Conservation (phyloP, 371 early-diverging fungal genomes). For the Umbelopsis sp. region DNA sequence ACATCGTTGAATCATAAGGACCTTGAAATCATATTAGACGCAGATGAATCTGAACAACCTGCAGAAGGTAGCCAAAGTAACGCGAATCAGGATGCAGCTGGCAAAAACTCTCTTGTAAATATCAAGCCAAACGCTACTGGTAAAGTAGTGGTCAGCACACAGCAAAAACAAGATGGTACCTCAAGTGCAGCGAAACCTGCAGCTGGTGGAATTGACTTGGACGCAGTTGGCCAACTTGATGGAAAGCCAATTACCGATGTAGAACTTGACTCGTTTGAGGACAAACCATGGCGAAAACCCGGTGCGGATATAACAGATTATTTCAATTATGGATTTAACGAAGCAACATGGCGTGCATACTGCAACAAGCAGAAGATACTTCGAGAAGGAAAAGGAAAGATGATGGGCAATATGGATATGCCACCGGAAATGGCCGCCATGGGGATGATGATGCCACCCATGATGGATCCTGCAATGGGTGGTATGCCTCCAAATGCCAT, state of each 20-base stretch:
- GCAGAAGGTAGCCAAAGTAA: slow-evolving; percentile 26
- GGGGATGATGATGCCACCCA: slow-evolving; percentile 68
- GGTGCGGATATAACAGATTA: slow-evolving; percentile 98
- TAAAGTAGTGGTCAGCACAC: slow-evolving; percentile 24
- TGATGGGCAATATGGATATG: slow-evolving; percentile 50
- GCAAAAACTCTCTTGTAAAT: slow-evolving; percentile 57
- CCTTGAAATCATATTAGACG: slow-evolving; percentile 69
- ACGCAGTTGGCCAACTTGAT: slow-evolving; percentile 76
- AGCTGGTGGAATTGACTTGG: slow-evolving; percentile 67
- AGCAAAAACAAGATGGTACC: slow-evolving; percentile 31
- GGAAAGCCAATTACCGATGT: slow-evolving; percentile 84
- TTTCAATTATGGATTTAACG: slow-evolving; percentile 99
- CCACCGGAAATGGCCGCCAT: slow-evolving; percentile 39
- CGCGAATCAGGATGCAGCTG: slow-evolving; percentile 1
- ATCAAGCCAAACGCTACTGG: slow-evolving; percentile 54
- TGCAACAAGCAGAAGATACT: slow-evolving; percentile 87
- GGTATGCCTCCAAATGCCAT: slow-evolving; percentile 59
- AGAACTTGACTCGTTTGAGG: slow-evolving; percentile 87
- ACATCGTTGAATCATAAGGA: slow-evolving; percentile 42
- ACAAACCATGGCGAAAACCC: slow-evolving; percentile 98
- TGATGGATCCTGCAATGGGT: slow-evolving; percentile 23
- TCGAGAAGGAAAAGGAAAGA: slow-evolving; percentile 63
- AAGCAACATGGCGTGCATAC: slow-evolving; percentile 93
- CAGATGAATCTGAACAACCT: slow-evolving; percentile 41
- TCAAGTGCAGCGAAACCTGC: slow-evolving; percentile 26